A percentile compares a stretch with the other conserved stretches of the same genome.
These are phyloP conservation scores for Botrytis fabae DNA, from an alignment of 2,329 filamentous ascomycete genomes.

Conservation along the genomic window DNA sequence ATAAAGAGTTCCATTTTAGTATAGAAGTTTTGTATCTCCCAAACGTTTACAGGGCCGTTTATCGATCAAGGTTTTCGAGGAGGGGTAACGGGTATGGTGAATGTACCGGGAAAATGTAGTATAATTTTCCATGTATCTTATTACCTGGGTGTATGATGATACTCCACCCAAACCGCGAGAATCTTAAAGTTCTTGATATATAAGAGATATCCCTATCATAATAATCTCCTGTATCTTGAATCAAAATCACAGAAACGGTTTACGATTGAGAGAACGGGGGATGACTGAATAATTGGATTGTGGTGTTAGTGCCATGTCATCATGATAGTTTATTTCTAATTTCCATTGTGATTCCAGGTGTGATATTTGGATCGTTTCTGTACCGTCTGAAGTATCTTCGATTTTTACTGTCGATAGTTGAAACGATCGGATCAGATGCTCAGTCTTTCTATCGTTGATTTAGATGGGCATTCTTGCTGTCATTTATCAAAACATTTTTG, in stretches of 20 bases:
- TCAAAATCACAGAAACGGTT: background rate
- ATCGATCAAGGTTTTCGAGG: no score
- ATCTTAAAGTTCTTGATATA: background rate
- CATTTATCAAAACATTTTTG: accelerated
- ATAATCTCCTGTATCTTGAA: background rate
- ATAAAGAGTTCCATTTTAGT: no score
- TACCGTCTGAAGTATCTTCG: no score
- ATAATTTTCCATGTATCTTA: background rate
- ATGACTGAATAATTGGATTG: background rate
- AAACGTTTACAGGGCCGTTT: no score
- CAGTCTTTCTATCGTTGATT: background rate
- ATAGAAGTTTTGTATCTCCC: no score
- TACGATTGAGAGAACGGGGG: background rate
- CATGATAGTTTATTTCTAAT: background rate
- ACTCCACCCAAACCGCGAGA: background rate
- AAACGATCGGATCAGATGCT: background rate
- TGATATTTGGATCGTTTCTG: background rate
- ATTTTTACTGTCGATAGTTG: background rate
- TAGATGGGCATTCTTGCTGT: no score
- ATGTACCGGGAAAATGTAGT: background rate
- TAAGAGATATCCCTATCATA: background rate
- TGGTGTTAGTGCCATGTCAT: background rate
- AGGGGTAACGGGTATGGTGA: background rate
- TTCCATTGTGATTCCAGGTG: background rate
- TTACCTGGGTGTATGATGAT: background rate